phyloP scores from a whole-genome alignment of 352 stramenopile species.

The Pythium biforme region DNA sequence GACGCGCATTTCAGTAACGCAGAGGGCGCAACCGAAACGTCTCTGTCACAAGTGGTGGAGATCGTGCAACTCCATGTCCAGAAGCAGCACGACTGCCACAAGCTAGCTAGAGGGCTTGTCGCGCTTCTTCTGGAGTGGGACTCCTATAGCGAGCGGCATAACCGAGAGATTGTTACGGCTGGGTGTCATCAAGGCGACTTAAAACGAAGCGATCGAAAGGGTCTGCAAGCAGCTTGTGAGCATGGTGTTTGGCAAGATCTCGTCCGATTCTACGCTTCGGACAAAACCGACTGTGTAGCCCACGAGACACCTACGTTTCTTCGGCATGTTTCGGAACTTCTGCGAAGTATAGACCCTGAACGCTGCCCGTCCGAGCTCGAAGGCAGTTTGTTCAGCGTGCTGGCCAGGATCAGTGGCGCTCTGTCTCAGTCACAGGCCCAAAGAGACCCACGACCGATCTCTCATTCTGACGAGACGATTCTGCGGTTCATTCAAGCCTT shows the following conservation, averaged over 20 bases:
- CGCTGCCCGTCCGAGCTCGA: constrained; percentile 17
- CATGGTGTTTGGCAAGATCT: constrained; percentile 19
- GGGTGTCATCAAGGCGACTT: background rate
- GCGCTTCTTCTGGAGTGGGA: constrained; percentile 18
- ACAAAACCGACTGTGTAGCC: background rate
- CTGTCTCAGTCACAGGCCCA: background rate
- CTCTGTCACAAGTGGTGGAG: background rate
- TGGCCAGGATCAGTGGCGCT: constrained; percentile 4
- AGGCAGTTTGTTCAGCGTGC: constrained; percentile 22
- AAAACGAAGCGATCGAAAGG: background rate
- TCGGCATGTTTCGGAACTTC: constrained; percentile 1
- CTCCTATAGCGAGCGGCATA: constrained; percentile 3
- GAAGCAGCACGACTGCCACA: background rate
- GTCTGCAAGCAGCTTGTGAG: constrained; percentile 2
- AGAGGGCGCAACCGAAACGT: background rate
- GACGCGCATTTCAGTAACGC: background rate
- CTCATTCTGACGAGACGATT: constrained; percentile 17
- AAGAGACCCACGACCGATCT: background rate
- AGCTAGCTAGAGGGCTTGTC: constrained; percentile 1
- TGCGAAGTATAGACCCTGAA: constrained; percentile 14
- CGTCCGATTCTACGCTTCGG: constrained; percentile 8
- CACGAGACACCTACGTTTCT: constrained; percentile 9
- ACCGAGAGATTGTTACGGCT: background rate
- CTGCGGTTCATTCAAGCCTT: constrained; percentile 14
- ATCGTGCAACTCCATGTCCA: background rate